Percentiles rank a stretch among this genome's conserved stretches.
phyloP scores from a whole-genome alignment of 352 stramenopile species.

The Pythium volutum region DNA sequence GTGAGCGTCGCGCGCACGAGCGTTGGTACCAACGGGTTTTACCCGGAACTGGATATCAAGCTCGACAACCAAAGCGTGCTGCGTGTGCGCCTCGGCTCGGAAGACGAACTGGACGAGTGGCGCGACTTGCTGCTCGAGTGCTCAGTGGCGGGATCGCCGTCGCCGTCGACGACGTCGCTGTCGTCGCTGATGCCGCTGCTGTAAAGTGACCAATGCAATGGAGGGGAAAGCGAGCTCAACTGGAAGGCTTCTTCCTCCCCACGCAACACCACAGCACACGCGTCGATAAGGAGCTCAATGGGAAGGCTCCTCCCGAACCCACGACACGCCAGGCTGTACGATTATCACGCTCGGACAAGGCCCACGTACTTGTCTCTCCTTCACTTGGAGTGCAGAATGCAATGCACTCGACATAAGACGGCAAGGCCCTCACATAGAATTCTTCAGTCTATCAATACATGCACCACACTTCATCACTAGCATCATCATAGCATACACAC shows the following conservation, averaged over 20 bases:
- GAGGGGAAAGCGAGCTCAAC: no score
- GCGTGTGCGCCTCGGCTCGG: constrained; percentile 24
- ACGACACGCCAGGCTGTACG: no score
- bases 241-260: no score
- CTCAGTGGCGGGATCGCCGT: constrained; percentile 1
- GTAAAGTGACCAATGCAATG: constrained; percentile 3
- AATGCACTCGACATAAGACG: constrained; percentile 10
- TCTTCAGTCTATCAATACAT: constrained; percentile 1
- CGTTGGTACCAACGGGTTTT: constrained; percentile 20
- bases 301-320: constrained; percentile 11
- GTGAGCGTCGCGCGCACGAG: constrained; percentile 27
- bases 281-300: constrained; percentile 9
- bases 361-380: not conserved
- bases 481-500: no score
- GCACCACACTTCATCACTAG: not conserved
- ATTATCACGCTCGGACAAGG: not conserved
- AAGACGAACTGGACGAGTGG: constrained; percentile 35
- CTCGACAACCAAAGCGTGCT: constrained; percentile 23
- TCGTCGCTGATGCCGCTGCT: constrained; percentile 19
- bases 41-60: constrained; percentile 26
- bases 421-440: not conserved
- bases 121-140: constrained; percentile 24
- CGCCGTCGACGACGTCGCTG: constrained; percentile 7
- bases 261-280: no score
- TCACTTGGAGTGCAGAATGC: constrained; percentile 11